Evolutionary conservation across 75 land plant species (phyloP).

Genomic region (Sequoiadendron giganteum): DNA sequence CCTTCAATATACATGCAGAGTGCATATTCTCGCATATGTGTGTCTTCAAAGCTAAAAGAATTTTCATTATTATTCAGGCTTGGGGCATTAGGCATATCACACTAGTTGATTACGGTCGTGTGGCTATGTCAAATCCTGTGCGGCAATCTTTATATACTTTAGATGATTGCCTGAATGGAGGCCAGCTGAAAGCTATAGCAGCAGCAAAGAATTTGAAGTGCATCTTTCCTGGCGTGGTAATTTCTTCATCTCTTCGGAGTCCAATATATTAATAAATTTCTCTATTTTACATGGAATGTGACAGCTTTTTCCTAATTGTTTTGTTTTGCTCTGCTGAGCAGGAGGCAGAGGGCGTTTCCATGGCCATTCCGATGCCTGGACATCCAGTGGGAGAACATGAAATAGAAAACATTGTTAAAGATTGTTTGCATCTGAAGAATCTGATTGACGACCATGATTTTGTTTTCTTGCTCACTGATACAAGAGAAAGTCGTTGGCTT

Average conservation of each 20-base stretch:
- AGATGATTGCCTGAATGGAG: slow-evolving; percentile 89
- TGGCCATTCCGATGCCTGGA: slow-evolving; percentile 98
- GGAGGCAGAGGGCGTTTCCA: slow-evolving; percentile 79
- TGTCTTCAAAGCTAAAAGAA: neutral
- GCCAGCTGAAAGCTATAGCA: slow-evolving; percentile 79
- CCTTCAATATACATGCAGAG: neutral
- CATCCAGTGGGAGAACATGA: slow-evolving; percentile 63
- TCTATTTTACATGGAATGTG: neutral
- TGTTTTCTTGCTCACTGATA: slow-evolving; percentile 90
- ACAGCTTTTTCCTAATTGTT: slow-evolving; percentile 1
- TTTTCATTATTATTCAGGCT: slow-evolving; percentile 46
- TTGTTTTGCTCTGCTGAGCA: slow-evolving; percentile 21
- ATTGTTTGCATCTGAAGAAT: slow-evolving; percentile 56
- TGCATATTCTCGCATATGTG: neutral
- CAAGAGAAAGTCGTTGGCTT: slow-evolving; percentile 99
- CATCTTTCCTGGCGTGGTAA: slow-evolving; percentile 95
- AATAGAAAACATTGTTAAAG: slow-evolving; percentile 47
- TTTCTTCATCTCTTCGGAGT: neutral
- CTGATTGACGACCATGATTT: slow-evolving; percentile 88
- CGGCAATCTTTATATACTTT: slow-evolving; percentile 88
- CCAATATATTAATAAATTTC: slow-evolving; percentile 6
- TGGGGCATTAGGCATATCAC: slow-evolving; percentile 98
- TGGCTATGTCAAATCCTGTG: slow-evolving; percentile 94
- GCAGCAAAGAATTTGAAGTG: slow-evolving; percentile 75
- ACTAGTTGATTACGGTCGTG: slow-evolving; percentile 82